Percentiles rank a stretch among this genome's conserved stretches.
Evolutionary conservation across 306 rosid species (phyloP).

Genomic region (Sophora flavescens): DNA sequence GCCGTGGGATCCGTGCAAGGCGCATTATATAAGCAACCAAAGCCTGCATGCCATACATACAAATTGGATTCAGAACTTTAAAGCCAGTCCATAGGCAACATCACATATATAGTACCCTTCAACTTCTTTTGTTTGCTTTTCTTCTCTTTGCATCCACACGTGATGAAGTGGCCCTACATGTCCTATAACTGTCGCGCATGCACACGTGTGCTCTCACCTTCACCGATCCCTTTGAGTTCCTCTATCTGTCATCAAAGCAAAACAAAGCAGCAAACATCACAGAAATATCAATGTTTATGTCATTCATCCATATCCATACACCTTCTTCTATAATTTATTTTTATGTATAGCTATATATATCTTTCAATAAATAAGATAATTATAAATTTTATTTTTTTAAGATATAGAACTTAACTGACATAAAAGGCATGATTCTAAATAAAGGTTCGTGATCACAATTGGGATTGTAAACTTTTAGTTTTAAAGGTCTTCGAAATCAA

Average conservation of each 20-base stretch:
- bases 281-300: constrained; percentile 20
- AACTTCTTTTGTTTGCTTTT: constrained; percentile 37
- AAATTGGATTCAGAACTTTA: constrained; percentile 40
- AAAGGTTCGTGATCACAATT: too few relatives aligned
- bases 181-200: constrained; percentile 63
- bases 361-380: constrained; percentile 1
- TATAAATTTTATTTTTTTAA: too few relatives aligned
- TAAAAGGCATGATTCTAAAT: too few relatives aligned
- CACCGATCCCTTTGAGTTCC: constrained; percentile 60
- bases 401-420: too few relatives aligned
- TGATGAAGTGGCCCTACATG: constrained; percentile 68
- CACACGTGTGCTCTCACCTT: constrained; percentile 76
- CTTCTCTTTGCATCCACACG: constrained; percentile 63
- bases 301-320: constrained; percentile 29
- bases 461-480: too few relatives aligned
- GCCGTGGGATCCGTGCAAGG: not conserved
- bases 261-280: constrained; percentile 18
- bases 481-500: too few relatives aligned
- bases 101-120: not conserved
- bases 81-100: constrained; percentile 12
- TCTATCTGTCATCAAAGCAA: constrained; percentile 52
- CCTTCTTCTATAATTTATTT: constrained; percentile 17
- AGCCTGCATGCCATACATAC: constrained; percentile 26
- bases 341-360: not conserved
- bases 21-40: not conserved